Evolutionary conservation across 2,329 filamentous ascomycete species (phyloP).

Genomic region (Fusarium falciforme): DNA sequence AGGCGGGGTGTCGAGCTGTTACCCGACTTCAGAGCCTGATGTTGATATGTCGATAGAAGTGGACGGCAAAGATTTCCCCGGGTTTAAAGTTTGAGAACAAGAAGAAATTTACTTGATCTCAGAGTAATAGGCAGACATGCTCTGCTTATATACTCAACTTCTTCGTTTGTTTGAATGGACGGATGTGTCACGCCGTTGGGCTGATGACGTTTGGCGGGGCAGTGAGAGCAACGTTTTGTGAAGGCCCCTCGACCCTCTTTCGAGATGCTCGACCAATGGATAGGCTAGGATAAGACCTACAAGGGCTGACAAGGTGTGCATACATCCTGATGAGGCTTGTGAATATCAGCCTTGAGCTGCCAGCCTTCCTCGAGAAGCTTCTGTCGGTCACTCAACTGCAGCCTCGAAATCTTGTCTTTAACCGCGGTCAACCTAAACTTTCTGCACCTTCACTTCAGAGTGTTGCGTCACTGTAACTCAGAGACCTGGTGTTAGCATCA

Average conservation of each 20-base stretch:
- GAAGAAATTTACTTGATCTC: not conserved
- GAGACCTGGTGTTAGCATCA: not conserved
- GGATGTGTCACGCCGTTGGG: conserved; percentile 38
- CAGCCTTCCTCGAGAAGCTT: not conserved
- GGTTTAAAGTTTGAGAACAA: not conserved
- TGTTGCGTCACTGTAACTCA: not conserved
- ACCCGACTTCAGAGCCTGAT: not conserved
- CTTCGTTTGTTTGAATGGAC: conserved; percentile 27
- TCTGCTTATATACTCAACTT: not conserved
- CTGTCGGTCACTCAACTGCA: not conserved
- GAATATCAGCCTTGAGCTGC: not conserved
- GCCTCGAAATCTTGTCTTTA: not conserved
- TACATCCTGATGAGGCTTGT: not conserved
- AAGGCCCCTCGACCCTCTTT: not conserved
- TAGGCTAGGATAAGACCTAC: not conserved
- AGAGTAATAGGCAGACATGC: not conserved
- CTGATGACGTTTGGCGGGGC: conserved; percentile 42
- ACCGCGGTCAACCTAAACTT: not conserved
- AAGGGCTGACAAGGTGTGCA: not conserved
- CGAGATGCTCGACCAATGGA: not conserved
- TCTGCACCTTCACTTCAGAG: not conserved
- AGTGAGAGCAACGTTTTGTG: conserved; percentile 2
- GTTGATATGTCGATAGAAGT: not conserved
- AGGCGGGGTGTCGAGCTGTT: conserved; percentile 3
- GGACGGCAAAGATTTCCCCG: not conserved